Conservation (phyloP, 345 rosid species). For the Atalantia buxifolia region DNA sequence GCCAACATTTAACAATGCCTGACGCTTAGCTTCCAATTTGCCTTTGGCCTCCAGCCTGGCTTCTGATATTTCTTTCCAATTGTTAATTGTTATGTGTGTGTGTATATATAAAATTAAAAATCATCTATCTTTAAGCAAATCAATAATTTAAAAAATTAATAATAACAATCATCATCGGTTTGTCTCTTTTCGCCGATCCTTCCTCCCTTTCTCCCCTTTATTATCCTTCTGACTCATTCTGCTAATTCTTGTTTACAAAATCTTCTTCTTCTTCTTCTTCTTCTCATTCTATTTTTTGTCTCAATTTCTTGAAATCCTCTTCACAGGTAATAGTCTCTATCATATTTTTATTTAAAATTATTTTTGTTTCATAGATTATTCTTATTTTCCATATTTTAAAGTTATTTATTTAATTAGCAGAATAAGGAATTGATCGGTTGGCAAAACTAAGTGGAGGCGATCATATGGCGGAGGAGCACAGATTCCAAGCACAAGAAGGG, state of each 20-base stretch:
- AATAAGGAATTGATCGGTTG: background rate
- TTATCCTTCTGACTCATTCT: slow-evolving; percentile 1
- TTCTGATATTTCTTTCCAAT: slow-evolving; percentile 6
- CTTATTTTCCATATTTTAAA: background rate
- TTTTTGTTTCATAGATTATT: background rate
- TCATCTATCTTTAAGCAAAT: background rate
- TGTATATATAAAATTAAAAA: background rate
- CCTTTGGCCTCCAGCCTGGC: slow-evolving; percentile 16
- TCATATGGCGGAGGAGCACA: slow-evolving; percentile 54
- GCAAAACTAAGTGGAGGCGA: background rate
- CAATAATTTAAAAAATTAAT: background rate
- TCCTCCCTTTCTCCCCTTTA: slow-evolving; percentile 9
- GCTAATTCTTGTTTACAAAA: background rate
- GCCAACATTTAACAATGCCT: background rate
- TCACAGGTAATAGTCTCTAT: background rate
- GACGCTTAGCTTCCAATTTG: background rate
- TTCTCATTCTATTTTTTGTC: background rate
- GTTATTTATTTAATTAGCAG: background rate
- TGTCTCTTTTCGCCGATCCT: slow-evolving; percentile 22
- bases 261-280: background rate
- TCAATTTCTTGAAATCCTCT: background rate
- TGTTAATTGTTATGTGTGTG: background rate
- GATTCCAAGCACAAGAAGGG: slow-evolving; percentile 48
- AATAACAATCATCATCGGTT: slow-evolving; percentile 18
- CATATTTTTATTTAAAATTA: background rate